phyloP scores from a whole-genome alignment of 768 basidiomycete species.

The Mycena albidolilacea region DNA sequence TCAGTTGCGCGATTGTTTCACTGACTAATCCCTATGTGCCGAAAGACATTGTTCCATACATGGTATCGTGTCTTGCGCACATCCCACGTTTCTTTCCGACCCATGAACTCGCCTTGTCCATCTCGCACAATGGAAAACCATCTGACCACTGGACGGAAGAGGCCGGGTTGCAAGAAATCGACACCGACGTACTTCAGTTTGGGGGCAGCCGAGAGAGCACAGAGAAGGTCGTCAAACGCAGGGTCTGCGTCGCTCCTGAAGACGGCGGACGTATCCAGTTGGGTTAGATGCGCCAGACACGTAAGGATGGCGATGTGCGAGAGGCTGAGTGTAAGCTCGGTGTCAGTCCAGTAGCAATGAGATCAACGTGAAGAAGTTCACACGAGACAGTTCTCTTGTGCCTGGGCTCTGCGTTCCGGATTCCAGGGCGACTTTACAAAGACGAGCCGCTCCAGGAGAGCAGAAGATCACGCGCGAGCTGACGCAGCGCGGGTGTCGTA shows the following conservation, averaged over 20 bases:
- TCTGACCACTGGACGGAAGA: too few species aligned
- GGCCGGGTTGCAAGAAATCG: not conserved
- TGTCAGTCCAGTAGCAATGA: not conserved
- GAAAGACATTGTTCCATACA: not conserved
- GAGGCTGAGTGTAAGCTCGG: not conserved
- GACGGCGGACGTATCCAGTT: not conserved
- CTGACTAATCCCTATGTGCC: not conserved
- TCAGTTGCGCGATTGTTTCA: too few species aligned
- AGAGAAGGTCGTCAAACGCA: not conserved
- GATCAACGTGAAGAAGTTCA: not conserved
- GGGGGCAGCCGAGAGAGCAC: not conserved
- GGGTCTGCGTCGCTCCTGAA: not conserved
- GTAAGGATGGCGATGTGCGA: not conserved
- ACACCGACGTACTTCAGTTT: not conserved
- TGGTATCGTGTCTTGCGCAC: not conserved
- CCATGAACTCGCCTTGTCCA: not conserved
- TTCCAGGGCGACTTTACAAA: not conserved
- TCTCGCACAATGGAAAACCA: not conserved
- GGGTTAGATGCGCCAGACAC: not conserved
- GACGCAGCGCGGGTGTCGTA: not conserved
- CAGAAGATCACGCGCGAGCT: not conserved
- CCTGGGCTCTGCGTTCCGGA: not conserved
- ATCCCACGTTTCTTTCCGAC: not conserved
- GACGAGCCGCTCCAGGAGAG: not conserved
- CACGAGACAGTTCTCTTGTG: not conserved